Evolutionary conservation across 345 rosid genomes (phyloP), one percentile per base, ranked within the genome.

Genomic region (Populus simonii): DNA sequence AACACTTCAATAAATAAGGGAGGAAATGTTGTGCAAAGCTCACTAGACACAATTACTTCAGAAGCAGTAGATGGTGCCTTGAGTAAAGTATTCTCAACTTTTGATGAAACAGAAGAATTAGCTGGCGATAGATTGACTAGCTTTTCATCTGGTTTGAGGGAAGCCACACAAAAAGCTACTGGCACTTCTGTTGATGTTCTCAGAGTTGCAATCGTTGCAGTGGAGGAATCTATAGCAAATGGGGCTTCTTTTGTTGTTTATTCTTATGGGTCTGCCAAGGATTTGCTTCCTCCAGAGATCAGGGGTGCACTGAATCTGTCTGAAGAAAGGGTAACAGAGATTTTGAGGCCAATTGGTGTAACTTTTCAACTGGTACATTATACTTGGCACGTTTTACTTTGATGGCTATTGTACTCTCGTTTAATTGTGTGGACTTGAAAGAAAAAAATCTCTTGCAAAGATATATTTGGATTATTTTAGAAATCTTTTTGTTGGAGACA

Each of bases 181-280:
- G 79, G 29, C 74, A 22, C 85, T 76, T 91, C 90, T 68, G 77
- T 86, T 81, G 91, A 93, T 82, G 80, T 88, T 71, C 78, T 96
- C 84, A 90, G 98, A 86, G 86, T 77, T 71, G 74, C 92, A 71
- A 81, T 93, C 65, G 81, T 89, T 80, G 81, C 84, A 77, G 79
- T 87, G 80, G 97, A 96, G 87, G 88, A 85, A 72, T 89, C 89
- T 74, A 65, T 92, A 75, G 66, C 76, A 53, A 91, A 88, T 70
- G 96, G 96, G 53, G 81, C 87, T 78, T 91, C 94, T 71, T 85
- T 89, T 79, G 81, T 83, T 62, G 72, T 91, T 51, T 89, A 86
- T 81, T 88, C 89, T 70, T 93, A 93, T 85, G 91, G 87, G 35
- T 86, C 89, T 80, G 86, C 89, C 35, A 96, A 96, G 85, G 91